phyloP scores from a whole-genome alignment of 352 stramenopile genomes.

The Proteromonas lacertae region DNA sequence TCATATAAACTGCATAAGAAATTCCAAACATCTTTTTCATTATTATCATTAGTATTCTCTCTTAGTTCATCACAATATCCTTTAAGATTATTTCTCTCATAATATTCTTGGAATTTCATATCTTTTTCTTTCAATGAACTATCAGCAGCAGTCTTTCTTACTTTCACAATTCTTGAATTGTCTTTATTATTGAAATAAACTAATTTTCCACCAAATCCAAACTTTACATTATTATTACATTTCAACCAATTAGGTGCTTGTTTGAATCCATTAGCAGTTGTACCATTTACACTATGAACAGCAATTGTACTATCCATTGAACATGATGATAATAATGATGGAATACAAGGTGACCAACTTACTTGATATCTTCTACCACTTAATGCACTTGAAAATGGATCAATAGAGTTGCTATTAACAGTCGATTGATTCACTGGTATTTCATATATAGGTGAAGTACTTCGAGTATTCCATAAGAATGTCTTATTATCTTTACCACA shows the following conservation, averaged over 20 bases:
- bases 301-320: conserved; percentile 85
- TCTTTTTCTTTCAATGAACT: conserved; percentile 12
- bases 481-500: conserved; percentile 90
- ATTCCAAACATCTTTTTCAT: conserved; percentile 64
- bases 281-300: conserved; percentile 32
- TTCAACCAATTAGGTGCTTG: conserved; percentile 72
- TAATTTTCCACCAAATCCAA: conserved; percentile 74
- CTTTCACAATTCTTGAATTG: conserved; percentile 1
- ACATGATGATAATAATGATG: conserved; percentile 66
- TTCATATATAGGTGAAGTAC: conserved; percentile 57
- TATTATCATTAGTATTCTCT: conserved; percentile 32
- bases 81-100: conserved; percentile 33
- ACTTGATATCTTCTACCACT: conserved; percentile 48
- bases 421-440: conserved; percentile 18
- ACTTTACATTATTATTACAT: conserved; percentile 46
- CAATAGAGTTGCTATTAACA: conserved; percentile 1
- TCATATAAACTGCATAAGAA: conserved; percentile 27
- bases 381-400: conserved; percentile 16
- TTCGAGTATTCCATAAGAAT: conserved; percentile 82
- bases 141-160: conserved; percentile 7
- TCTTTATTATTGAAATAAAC: conserved; percentile 23
- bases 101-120: conserved; percentile 32
- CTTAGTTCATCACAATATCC: conserved; percentile 48
- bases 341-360: conserved; percentile 66
- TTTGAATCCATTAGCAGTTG: conserved; percentile 22